Percentiles rank a stretch among this genome's conserved stretches.
Conservation (phyloP, 768 basidiomycete genomes). For the Amanita rubescens region DNA sequence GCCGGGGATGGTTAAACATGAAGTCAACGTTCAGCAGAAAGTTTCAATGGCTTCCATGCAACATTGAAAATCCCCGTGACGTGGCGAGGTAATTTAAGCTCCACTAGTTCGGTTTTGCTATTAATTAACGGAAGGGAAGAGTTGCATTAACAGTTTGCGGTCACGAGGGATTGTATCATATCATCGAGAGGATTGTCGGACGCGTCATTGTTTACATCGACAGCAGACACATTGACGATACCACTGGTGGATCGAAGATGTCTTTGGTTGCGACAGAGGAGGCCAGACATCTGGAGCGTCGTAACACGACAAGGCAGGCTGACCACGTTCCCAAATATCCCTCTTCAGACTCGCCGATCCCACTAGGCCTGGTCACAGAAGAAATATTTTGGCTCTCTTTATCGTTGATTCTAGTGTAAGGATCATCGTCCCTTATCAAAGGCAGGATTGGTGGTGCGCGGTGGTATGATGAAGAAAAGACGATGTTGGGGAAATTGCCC, state of each 20-base stretch:
- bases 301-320: slow-evolving; percentile 20
- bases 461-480: slow-evolving; percentile 21
- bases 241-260: slow-evolving; percentile 14
- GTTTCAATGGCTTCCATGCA: too few relatives aligned
- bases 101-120: too few relatives aligned
- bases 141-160: not conserved
- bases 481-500: too few relatives aligned
- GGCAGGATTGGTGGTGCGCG: slow-evolving; percentile 18
- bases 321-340: slow-evolving; percentile 27
- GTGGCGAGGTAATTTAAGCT: not conserved
- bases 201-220: slow-evolving; percentile 19
- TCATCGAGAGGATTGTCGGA: slow-evolving; percentile 18
- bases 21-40: not conserved
- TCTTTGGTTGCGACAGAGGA: slow-evolving; percentile 14
- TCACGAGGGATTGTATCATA: slow-evolving; percentile 14
- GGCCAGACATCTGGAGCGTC: slow-evolving; percentile 14
- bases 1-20: too few relatives aligned
- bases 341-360: slow-evolving; percentile 28
- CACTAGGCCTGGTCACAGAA: slow-evolving; percentile 28
- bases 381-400: slow-evolving; percentile 29
- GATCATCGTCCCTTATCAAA: slow-evolving; percentile 21
- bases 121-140: too few relatives aligned
- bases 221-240: slow-evolving; percentile 12
- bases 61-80: slow-evolving; percentile 8
- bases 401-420: slow-evolving; percentile 24